Conservation (phyloP, 1,284 basidiomycete genomes). For the Pseudozyma flocculosa region DNA sequence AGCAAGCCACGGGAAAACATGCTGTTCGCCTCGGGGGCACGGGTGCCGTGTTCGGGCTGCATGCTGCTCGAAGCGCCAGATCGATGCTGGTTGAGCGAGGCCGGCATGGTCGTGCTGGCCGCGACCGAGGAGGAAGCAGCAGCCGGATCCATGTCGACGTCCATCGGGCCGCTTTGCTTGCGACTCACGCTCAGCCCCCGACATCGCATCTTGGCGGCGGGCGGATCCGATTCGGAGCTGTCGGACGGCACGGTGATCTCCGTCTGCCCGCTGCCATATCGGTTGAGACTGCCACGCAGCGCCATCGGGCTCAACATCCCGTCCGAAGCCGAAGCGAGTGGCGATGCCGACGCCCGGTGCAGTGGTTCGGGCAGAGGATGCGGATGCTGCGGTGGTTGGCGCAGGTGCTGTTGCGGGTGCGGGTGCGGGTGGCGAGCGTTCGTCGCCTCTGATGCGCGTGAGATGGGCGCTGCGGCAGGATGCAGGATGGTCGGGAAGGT, state of each 20-base stretch:
- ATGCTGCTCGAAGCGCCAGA: too few relatives aligned
- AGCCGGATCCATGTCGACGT: conserved; percentile 6
- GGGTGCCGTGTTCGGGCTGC: background rate
- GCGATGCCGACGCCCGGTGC: conserved; percentile 14
- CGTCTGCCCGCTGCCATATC: conserved; percentile 27
- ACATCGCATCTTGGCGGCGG: conserved; percentile 3
- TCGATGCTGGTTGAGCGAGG: too few relatives aligned
- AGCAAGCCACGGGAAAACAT: conserved; percentile 17
- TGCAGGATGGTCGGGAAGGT: background rate
- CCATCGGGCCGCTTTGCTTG: conserved; percentile 3
- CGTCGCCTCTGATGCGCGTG: conserved; percentile 12
- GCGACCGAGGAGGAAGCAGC: too few relatives aligned
- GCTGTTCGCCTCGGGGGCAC: conserved; percentile 12
- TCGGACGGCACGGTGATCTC: conserved; percentile 26
- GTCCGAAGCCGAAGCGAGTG: conserved; percentile 5
- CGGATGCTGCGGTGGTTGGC: too few relatives aligned
- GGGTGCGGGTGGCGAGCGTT: too few relatives aligned
- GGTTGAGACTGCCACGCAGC: conserved; percentile 9
- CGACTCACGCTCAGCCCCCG: background rate
- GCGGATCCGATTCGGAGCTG: conserved; percentile 9
- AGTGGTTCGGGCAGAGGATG: conserved; percentile 7
- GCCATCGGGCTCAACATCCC: conserved; percentile 10
- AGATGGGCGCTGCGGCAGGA: conserved; percentile 12
- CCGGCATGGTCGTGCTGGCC: too few relatives aligned
- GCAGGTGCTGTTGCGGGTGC: too few relatives aligned